Base-by-base conservation (phyloP, 2,329 filamentous ascomycete genomes). In the Ceratocystis diversiconidia region DNA sequence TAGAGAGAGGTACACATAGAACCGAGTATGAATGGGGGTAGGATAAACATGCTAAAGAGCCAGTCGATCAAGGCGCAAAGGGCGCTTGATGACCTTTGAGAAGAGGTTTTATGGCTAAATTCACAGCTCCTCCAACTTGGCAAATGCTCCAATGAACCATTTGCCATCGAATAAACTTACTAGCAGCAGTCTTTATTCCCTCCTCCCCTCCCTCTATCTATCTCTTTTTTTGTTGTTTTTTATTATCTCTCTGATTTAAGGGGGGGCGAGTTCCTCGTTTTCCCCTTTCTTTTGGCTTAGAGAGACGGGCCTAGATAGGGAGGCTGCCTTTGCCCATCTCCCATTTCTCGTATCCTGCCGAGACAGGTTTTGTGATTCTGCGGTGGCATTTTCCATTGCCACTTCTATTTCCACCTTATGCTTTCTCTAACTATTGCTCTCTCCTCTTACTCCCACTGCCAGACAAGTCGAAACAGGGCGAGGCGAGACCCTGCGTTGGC, bases 311-410 rank as follows among this genome's bases (percentile, higher is more conserved):
- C 17, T 50, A 8, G 17, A 50, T 50, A 50, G 46, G 46, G 46
- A n/a, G 32, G 48, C 8, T 67, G 22, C 36, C 48, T 48, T 22
- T 22, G 22, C 6, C 44, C 52, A 41, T 36, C 12, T 44, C 57
- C 46, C 46, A 36, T 36, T 66, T 62, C 48, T 50, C 61, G 25
- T 30, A 41, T 25, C 22, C 46, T 36, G 43, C 17, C 55, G 48
- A 50, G 41, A 57, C 52, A 57, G 52, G 52, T 57, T 57, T 57
- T 30, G 28, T 57, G 22, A 57, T 30, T 57, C 28, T 30, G 52
- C 30, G 25, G 52, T 28, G 36, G 36, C 10, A 41, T 41, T 41
- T 41, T 41, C 10, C 36, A 41, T 41, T 41, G 36, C 36, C 36
- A 50, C n/a, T 50, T 50, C 46, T 50, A 28, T 57, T 57, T 28